Evolutionary conservation across 1,284 basidiomycete species (phyloP), one percentile per base, ranked within the genome.

Genomic region (Malassezia slooffiae): DNA sequence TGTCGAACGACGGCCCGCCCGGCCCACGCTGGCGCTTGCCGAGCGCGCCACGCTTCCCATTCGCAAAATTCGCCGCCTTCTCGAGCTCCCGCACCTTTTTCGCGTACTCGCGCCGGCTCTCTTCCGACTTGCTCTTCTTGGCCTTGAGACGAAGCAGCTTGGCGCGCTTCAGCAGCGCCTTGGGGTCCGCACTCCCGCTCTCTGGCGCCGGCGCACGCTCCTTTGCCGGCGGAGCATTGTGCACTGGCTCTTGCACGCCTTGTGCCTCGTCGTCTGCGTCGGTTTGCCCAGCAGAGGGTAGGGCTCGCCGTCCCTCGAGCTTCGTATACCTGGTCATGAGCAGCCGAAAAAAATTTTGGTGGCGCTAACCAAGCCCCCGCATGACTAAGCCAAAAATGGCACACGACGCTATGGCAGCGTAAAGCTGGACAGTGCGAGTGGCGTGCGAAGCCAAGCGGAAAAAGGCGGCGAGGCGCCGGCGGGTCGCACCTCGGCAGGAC

Each of bases 71-170:
- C 16, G 55, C 47, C 62, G 58, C 57, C 52, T 71, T 64, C 50
- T 66, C 55, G 54, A 71, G 59, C 45, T 67, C 57, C 60, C 52
- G 49, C 7, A 43, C 47, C 34, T 54, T 42, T 21, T 37, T 27
- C 20, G 50, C 37, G 41, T 52, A 51, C 11, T 49, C 47, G 22
- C 43, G 41, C 37, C 37, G 43, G 34, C 44, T 50, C 43, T 55
- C 54, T 34, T 60, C 55, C 47, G 48, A 54, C 51, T 58, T 55
- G 47, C 60, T 61, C 54, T 55, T 61, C 43, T 54, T 62, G 30
- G 55, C 56, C 22, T 68, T 62, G 30, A 58, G 62, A 22, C 60
- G 59, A 33, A 68, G 52, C 32, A 68, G 50, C 44, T 68, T 68
- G 17, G 57, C 54, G 3, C 63, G 54, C 42, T 64, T 64, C 29